A percentile compares a stretch with the other conserved stretches of the same genome.
phyloP scores from a whole-genome alignment of 495 filamentous ascomycete genomes.

The Aspergillus conjunctus region DNA sequence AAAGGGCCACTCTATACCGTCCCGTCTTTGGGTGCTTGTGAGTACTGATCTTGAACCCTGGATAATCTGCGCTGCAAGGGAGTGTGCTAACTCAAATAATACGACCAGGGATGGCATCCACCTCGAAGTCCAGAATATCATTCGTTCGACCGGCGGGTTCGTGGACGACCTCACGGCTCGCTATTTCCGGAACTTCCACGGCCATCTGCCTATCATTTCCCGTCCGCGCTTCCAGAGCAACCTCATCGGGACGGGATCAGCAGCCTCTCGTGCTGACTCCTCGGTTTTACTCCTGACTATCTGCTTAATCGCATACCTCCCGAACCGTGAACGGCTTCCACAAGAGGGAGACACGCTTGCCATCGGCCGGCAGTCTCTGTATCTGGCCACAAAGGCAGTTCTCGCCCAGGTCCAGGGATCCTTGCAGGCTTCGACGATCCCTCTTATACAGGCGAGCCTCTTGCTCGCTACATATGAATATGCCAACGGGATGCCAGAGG shows the following conservation, averaged over 20 bases:
- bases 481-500: conserved; percentile 30
- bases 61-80: not conserved
- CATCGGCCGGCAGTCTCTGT: conserved; percentile 30
- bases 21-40: conserved; percentile 3
- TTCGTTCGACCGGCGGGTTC: conserved; percentile 33
- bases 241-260: conserved; percentile 24
- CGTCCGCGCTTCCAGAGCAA: conserved; percentile 32
- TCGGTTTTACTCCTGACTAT: conserved; percentile 40
- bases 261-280: conserved; percentile 28
- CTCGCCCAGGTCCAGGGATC: conserved; percentile 38
- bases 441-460: conserved; percentile 40
- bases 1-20: conserved; percentile 2
- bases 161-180: conserved; percentile 37
- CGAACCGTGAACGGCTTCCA: conserved; percentile 6
- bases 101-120: conserved; percentile 7
- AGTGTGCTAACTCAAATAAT: not conserved
- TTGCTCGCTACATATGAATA: conserved; percentile 37
- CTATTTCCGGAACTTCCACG: conserved; percentile 42
- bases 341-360: not conserved
- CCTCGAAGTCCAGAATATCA: conserved; percentile 32
- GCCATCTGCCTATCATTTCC: conserved; percentile 39
- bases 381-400: conserved; percentile 38
- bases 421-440: conserved; percentile 28
- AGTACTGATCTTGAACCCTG: not conserved
- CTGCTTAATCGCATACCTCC: conserved; percentile 32